A percentile compares a stretch with the other conserved stretches of the same genome.
Evolutionary conservation across 2,329 filamentous ascomycete species (phyloP).

Genomic region (Cercospora nicotianae): DNA sequence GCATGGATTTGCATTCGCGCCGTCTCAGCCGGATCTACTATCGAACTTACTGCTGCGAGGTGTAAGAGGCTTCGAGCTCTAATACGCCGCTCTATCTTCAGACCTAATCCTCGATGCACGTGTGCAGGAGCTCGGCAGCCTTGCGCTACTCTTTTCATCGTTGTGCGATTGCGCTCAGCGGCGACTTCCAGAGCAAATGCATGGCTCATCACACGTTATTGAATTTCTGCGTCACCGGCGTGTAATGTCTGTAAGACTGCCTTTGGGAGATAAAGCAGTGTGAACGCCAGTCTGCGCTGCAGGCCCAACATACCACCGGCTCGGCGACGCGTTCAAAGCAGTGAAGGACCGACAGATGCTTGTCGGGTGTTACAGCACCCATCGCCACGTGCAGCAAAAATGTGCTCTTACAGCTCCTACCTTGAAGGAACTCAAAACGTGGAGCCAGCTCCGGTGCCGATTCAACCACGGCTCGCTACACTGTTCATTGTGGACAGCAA

Average conservation of each 20-base stretch:
- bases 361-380: neutral
- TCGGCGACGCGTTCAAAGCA: neutral
- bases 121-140: neutral
- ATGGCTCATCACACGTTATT: neutral
- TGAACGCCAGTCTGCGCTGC: neutral
- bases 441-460: neutral
- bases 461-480: neutral
- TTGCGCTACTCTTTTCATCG: neutral
- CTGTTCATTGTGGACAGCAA: neutral
- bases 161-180: neutral
- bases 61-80: neutral
- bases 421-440: neutral
- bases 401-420: neutral
- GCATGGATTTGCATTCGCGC: conserved; percentile 1
- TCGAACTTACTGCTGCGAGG: conserved; percentile 7
- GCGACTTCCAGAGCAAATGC: neutral
- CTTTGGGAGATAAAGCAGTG: neutral
- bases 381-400: neutral
- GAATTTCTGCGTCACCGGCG: neutral
- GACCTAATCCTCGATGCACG: neutral
- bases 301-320: neutral
- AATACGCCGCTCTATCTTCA: neutral
- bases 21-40: conserved; percentile 11
- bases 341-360: neutral
- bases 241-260: neutral